Base-by-base conservation (phyloP, 768 basidiomycete genomes). In the Calvatia gigantea region DNA sequence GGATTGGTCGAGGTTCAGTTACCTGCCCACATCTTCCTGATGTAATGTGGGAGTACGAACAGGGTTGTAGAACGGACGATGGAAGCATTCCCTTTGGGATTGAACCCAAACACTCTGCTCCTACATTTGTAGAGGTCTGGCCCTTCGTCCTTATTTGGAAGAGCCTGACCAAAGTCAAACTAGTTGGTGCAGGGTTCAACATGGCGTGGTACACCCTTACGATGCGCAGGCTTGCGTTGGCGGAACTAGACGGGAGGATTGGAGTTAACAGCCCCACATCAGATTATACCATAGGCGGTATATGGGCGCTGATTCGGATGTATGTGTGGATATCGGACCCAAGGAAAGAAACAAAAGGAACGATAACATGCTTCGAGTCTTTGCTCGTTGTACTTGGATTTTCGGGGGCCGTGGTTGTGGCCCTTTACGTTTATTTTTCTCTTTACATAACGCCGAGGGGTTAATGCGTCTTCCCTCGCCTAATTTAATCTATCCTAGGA, bases 1-100 rank as follows among this genome's bases (percentile, higher is more conserved):
- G 94, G 0, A 74, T 95, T 15, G 94, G 84, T 5, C 76, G 94
- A 53, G 75, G 75, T 12, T 78, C 91, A 0, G 69, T 90, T 17
- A 67, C 84, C 6, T 76, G 75, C 55, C 91, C 93, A 0, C 70
- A 82, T 45, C 68, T 89, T 32, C 88, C 89, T 0, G 46, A 47
- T 27, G 70, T 67, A 60, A 79, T 72, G 31, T 60, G 64, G 38
- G 49, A 69, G 59, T 55, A 50, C 39, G 54, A 59, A 39, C 53
- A 66, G 50, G 62, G 65, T 42, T 32, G 27, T 14, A n/a, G 19
- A 33, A 19, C 25, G 6, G 38, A 28, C 9, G 67, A 66, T 66
- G 61, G 63, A 19, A 60, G 69, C 25, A 27, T 52, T 17, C 72
- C 72, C 1, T 83, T 83, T 49, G 62, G 65, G 9, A 58, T 54